Percentiles rank a stretch among this genome's conserved stretches.
Evolutionary conservation across 495 filamentous ascomycete species (phyloP).

Genomic region (Parachaetomium inaequale): DNA sequence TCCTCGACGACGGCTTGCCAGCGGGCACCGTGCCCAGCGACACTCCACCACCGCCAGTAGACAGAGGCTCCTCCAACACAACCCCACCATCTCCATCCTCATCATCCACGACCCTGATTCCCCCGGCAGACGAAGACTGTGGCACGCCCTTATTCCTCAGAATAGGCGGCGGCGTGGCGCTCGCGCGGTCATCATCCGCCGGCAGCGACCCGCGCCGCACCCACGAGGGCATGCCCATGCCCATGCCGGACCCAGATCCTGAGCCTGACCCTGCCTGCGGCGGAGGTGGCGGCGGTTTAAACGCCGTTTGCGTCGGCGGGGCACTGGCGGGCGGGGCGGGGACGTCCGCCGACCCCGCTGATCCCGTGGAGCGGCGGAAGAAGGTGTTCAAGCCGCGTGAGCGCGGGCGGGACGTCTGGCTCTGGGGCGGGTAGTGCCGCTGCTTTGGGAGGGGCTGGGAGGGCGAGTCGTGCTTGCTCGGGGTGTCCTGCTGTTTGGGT

Average conservation of each 20-base stretch:
- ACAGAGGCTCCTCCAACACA: constrained; percentile 9
- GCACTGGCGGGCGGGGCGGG: constrained; percentile 30
- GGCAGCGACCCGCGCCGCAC: constrained; percentile 23
- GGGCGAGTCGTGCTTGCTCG: constrained; percentile 12
- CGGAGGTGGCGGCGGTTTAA: constrained; percentile 23
- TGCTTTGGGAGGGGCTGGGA: constrained; percentile 30
- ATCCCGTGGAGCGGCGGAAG: constrained; percentile 39
- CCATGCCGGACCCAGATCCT: background rate
- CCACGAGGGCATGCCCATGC: constrained; percentile 33
- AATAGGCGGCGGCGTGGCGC: constrained; percentile 48
- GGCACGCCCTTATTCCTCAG: constrained; percentile 33
- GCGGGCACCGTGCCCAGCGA: too few species aligned
- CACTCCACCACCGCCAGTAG: background rate
- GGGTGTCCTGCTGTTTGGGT: background rate
- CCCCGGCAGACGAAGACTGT: background rate
- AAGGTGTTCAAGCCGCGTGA: constrained; percentile 41
- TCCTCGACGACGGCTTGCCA: background rate
- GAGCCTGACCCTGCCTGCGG: constrained; percentile 14
- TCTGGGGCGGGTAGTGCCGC: constrained; percentile 44
- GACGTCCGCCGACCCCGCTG: constrained; percentile 25
- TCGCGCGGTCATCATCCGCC: constrained; percentile 28
- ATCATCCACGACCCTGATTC: constrained; percentile 13
- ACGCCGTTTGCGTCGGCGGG: constrained; percentile 34
- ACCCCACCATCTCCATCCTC: constrained; percentile 24
- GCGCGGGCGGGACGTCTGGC: constrained; percentile 29